Conservation (phyloP, 139 green algal species). For the Tetradesmus obliquus region DNA sequence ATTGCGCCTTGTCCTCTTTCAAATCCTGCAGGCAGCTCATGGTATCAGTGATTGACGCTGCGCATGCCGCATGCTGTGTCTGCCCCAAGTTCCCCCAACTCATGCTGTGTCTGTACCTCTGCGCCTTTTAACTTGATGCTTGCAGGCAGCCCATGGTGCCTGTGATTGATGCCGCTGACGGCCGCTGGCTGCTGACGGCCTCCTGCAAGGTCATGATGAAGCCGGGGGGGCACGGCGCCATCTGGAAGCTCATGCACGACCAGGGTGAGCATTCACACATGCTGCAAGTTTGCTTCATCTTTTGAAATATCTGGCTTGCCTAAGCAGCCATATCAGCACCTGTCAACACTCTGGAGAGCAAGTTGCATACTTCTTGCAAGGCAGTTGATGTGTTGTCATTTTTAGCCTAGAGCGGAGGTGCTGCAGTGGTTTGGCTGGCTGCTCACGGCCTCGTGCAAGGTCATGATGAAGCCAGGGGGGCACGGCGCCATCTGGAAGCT, state of each 20-base stretch:
- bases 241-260: slow-evolving; percentile 99
- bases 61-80: too few species aligned
- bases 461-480: slow-evolving; percentile 94
- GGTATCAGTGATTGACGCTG: slow-evolving; percentile 3
- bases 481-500: slow-evolving; percentile 99
- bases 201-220: slow-evolving; percentile 83
- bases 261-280: slow-evolving; percentile 52
- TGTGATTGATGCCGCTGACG: slow-evolving; percentile 81
- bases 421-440: slow-evolving; percentile 82
- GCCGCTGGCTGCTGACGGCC: slow-evolving; percentile 79
- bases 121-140: too few species aligned
- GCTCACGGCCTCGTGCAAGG: too few species aligned
- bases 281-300: neutral
- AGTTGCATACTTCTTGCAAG: too few species aligned
- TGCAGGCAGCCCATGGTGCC: slow-evolving; percentile 95
- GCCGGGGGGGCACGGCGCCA: slow-evolving; percentile 96
- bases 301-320: too few species aligned
- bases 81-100: too few species aligned
- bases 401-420: too few species aligned
- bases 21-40: slow-evolving; percentile 67
- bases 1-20: too few species aligned
- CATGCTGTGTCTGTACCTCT: too few species aligned
- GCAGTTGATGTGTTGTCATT: too few species aligned
- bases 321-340: too few species aligned
- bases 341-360: too few species aligned